A percentile compares a stretch with the other conserved stretches of the same genome.
These are phyloP conservation scores for Emmonsiellopsis sp. DNA, from an alignment of 2,329 filamentous ascomycete genomes.

Conservation along the genomic window DNA sequence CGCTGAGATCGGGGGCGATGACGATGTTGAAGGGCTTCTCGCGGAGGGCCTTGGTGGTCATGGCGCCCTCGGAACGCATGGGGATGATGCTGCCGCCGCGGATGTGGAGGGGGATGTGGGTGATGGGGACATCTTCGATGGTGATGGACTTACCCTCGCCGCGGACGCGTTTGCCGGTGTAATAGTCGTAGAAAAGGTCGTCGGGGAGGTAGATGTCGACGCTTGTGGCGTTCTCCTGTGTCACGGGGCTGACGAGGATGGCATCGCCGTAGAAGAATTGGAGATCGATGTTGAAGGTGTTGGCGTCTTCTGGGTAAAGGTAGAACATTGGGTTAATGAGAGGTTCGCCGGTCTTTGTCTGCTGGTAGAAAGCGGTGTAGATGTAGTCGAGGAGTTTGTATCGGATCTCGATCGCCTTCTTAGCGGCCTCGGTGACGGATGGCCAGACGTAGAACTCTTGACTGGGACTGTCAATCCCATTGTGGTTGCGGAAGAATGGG, in stretches of 20 bases:
- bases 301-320: conserved; percentile 51
- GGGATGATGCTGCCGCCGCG: conserved; percentile 54
- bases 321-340: conserved; percentile 64
- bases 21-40: conserved; percentile 61
- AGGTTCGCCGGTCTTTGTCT: conserved; percentile 53
- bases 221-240: conserved; percentile 40
- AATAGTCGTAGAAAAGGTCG: conserved; percentile 53
- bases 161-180: conserved; percentile 39
- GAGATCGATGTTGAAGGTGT: conserved; percentile 42
- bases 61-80: conserved; percentile 42
- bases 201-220: conserved; percentile 49
- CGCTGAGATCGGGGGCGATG: conserved; percentile 54
- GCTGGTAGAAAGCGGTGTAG: conserved; percentile 59
- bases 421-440: conserved; percentile 53
- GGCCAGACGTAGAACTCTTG: conserved; percentile 69
- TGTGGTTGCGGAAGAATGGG: conserved; percentile 70
- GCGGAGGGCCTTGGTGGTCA: conserved; percentile 52
- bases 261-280: conserved; percentile 53
- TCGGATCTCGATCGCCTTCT: conserved; percentile 60
- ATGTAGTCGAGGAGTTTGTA: conserved; percentile 72
- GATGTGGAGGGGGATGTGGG: conserved; percentile 53
- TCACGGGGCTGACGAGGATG: conserved; percentile 49
- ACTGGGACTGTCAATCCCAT: conserved; percentile 40
- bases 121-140: conserved; percentile 37
- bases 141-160: conserved; percentile 39